phyloP scores from a whole-genome alignment of 257 asterid species.

The Leonotis leonurus region DNA sequence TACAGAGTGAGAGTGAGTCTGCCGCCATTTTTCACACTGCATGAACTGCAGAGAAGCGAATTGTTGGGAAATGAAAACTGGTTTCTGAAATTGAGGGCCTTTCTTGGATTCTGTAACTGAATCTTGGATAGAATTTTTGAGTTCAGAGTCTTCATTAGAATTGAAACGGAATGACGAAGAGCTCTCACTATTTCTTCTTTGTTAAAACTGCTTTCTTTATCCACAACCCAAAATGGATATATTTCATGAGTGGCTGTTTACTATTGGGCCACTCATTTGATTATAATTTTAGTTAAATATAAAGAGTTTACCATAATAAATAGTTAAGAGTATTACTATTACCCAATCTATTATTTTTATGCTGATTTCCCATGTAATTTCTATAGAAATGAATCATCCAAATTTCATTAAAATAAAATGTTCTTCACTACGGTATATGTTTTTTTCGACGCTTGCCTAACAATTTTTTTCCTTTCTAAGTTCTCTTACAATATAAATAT shows the following conservation, averaged over 20 bases:
- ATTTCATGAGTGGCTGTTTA: too few species aligned
- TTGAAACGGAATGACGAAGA: too few species aligned
- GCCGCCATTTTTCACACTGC: conserved; percentile 21
- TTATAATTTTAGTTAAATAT: background rate
- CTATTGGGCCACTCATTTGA: background rate
- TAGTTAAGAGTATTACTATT: too few species aligned
- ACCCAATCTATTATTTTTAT: too few species aligned
- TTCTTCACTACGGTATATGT: too few species aligned
- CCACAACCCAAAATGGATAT: too few species aligned
- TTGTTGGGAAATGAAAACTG: conserved; percentile 18
- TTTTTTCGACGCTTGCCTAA: too few species aligned
- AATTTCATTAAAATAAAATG: too few species aligned
- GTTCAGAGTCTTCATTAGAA: conserved; percentile 23
- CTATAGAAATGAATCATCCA: background rate
- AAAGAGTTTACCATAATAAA: background rate
- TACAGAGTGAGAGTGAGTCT: conserved; percentile 20
- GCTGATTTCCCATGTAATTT: background rate
- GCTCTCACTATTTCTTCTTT: too few species aligned
- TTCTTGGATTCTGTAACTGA: background rate
- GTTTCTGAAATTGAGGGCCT: conserved; percentile 14
- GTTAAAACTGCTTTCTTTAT: too few species aligned
- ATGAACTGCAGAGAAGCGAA: conserved; percentile 20
- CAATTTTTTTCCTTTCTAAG: too few species aligned
- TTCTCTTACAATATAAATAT: too few species aligned
- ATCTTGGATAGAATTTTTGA: conserved; percentile 6